These are phyloP conservation scores for Lentinula raphanica DNA, from an alignment of 768 basidiomycete species.

Conservation along the genomic window DNA sequence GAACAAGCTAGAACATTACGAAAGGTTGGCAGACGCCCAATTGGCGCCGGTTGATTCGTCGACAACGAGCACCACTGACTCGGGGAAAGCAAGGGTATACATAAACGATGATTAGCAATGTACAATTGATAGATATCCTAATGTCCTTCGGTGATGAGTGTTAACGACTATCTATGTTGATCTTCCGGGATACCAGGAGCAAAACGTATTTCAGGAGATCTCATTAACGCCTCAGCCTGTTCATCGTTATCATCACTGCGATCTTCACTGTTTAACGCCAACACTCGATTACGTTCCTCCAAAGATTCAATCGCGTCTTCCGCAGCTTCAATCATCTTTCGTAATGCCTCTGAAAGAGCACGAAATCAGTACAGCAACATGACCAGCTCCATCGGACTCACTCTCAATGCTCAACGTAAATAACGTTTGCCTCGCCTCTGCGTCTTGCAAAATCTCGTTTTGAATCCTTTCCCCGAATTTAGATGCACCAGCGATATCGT, in stretches of 20 bases:
- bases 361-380: not conserved
- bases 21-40: not conserved
- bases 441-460: conserved; percentile 28
- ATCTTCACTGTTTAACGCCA: not conserved
- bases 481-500: conserved; percentile 29
- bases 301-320: conserved; percentile 19
- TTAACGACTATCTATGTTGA: too few relatives aligned
- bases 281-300: conserved; percentile 16
- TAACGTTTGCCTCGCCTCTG: conserved; percentile 26
- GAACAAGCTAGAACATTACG: not conserved
- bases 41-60: not conserved
- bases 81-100: not conserved
- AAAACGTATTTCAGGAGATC: not conserved
- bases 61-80: too few relatives aligned
- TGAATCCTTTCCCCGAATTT: conserved; percentile 25
- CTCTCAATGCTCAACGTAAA: conserved; percentile 29
- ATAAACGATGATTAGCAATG: too few relatives aligned
- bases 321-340: conserved; percentile 20
- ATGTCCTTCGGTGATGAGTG: too few relatives aligned
- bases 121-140: too few relatives aligned
- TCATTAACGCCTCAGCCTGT: not conserved
- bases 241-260: not conserved
- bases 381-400: conserved; percentile 11
- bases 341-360: conserved; percentile 16
- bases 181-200: not conserved